These are phyloP conservation scores for Sarcocystis neurona DNA, from an alignment of 169 alveolate genomes.

Conservation along the genomic window DNA sequence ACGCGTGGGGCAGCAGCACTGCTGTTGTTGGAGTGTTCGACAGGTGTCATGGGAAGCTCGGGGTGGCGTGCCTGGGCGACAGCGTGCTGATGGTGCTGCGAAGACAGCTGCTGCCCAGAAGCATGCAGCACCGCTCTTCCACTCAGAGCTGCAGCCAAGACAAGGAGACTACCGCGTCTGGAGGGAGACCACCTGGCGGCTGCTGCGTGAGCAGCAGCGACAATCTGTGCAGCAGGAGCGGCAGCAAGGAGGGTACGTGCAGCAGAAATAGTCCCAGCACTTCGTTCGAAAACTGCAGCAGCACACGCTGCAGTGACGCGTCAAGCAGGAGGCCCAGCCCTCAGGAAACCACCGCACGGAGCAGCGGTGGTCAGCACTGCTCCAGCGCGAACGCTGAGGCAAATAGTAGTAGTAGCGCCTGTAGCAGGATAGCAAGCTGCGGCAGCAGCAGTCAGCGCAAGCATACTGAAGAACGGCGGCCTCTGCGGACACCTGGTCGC, in stretches of 20 bases:
- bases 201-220: too few species aligned
- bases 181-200: constrained; percentile 59
- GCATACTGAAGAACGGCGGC: neutral
- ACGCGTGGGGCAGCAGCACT: constrained; percentile 76
- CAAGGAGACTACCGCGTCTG: too few species aligned
- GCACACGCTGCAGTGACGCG: neutral
- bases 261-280: neutral
- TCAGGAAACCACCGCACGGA: too few species aligned
- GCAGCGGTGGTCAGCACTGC: too few species aligned
- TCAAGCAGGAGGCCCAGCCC: too few species aligned
- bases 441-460: constrained; percentile 29
- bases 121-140: too few species aligned
- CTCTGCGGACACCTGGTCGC: constrained; percentile 22
- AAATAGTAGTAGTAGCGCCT: constrained; percentile 43
- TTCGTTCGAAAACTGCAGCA: neutral
- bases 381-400: neutral
- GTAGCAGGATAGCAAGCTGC: constrained; percentile 48
- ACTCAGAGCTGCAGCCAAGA: too few species aligned
- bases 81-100: constrained; percentile 71
- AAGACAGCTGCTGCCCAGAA: constrained; percentile 70
- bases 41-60: constrained; percentile 69
- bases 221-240: constrained; percentile 59
- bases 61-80: constrained; percentile 75
- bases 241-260: neutral
- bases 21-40: constrained; percentile 75